A percentile compares a stretch with the other conserved stretches of the same genome.
Conservation (phyloP, 805 yeast species). For the Candida succiphila region DNA sequence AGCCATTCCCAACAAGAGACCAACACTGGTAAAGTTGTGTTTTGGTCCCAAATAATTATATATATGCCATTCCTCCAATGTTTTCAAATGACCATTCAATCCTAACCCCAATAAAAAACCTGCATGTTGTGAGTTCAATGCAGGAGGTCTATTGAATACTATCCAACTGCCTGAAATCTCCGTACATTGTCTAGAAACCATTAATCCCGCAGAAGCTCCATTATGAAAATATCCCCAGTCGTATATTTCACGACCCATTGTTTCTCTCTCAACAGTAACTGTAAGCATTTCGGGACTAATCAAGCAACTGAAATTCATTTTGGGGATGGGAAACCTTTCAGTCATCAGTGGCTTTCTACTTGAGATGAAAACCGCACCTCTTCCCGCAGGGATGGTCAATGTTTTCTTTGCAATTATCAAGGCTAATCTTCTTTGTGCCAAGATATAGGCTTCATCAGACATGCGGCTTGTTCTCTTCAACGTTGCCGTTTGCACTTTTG, state of each 20-base stretch:
- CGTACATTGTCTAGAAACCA: constrained; percentile 51
- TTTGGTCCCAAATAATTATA: constrained; percentile 90
- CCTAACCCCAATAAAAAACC: constrained; percentile 94
- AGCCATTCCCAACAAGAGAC: constrained; percentile 83
- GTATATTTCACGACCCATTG: constrained; percentile 35
- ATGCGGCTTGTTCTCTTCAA: constrained; percentile 23
- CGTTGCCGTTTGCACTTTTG: constrained; percentile 47
- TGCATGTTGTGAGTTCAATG: constrained; percentile 74
- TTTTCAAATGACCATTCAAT: constrained; percentile 74
- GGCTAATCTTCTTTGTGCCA: constrained; percentile 51
- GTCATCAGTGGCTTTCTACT: constrained; percentile 72
- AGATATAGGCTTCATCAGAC: constrained; percentile 43
- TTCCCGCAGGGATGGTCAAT: constrained; percentile 64
- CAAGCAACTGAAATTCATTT: constrained; percentile 55
- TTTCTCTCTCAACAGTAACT: constrained; percentile 46
- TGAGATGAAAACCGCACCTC: constrained; percentile 63
- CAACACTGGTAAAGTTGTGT: constrained; percentile 75
- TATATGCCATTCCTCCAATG: constrained; percentile 92
- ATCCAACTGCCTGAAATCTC: constrained; percentile 89
- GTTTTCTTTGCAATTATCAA: constrained; percentile 60
- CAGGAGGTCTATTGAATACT: constrained; percentile 69
- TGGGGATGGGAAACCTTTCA: constrained; percentile 74
- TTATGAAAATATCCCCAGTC: constrained; percentile 90
- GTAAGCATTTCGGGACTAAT: constrained; percentile 58
- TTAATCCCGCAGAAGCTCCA: constrained; percentile 82